phyloP scores from a whole-genome alignment of 768 basidiomycete species.

The Suillus bovinus region DNA sequence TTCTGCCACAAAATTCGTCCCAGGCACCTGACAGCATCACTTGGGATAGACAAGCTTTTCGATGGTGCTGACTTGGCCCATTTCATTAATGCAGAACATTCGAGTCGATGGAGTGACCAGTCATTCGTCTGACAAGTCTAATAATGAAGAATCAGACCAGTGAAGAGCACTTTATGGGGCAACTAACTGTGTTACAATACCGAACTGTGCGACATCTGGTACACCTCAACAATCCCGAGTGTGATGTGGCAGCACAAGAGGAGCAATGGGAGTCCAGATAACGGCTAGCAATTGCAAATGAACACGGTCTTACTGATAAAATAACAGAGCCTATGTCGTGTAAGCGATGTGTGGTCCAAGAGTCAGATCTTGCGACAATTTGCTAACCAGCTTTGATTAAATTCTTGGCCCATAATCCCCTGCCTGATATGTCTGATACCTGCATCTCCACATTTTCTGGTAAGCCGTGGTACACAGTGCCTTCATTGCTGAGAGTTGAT shows the following conservation, averaged over 20 bases:
- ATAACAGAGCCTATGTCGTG: conserved; percentile 54
- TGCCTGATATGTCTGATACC: conserved; percentile 37
- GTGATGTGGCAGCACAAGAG: conserved; percentile 50
- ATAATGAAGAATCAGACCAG: not conserved
- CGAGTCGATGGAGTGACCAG: conserved; percentile 74
- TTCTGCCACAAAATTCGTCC: conserved; percentile 72
- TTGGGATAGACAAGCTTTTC: conserved; percentile 52
- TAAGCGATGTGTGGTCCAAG: not conserved
- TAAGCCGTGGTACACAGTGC: conserved; percentile 28
- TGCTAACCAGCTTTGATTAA: conserved; percentile 38
- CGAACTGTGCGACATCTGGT: conserved; percentile 65
- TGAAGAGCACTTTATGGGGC: conserved; percentile 3
- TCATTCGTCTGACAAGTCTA: conserved; percentile 73
- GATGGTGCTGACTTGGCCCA: conserved; percentile 57
- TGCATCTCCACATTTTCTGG: conserved; percentile 44
- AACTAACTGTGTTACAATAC: conserved; percentile 76
- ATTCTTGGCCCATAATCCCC: conserved; percentile 46
- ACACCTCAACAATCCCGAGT: conserved; percentile 62
- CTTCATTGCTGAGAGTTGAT: conserved; percentile 9
- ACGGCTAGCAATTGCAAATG: conserved; percentile 62
- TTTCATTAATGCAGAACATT: conserved; percentile 69
- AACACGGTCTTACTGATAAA: conserved; percentile 57
- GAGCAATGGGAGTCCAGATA: conserved; percentile 69
- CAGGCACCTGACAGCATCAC: conserved; percentile 78
- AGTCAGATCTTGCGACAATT: not conserved